Percentiles rank a stretch among this genome's conserved stretches.
Conservation (phyloP, 2,329 filamentous ascomycete species). For the Purpureocillium lavendulum region DNA sequence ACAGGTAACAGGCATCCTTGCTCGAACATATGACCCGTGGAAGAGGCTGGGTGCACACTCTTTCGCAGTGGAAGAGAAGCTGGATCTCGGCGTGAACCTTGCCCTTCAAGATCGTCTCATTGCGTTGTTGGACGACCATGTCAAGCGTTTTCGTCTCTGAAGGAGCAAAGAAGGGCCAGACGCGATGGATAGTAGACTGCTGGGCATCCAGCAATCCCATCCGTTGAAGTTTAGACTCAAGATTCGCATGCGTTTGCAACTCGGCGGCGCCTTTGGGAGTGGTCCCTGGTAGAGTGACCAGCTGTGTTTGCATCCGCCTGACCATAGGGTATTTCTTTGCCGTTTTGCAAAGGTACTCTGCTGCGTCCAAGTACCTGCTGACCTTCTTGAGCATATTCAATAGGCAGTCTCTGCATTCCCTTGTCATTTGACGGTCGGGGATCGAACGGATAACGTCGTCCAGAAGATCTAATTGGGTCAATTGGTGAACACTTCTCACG, state of each 20-base stretch:
- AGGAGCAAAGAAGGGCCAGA: no score
- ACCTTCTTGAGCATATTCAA: constrained; percentile 10
- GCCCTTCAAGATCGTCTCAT: neutral
- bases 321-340: constrained; percentile 5
- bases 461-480: neutral
- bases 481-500: neutral
- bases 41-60: neutral
- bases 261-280: no score
- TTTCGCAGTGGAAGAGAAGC: constrained; percentile 10
- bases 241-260: no score
- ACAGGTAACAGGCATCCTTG: constrained; percentile 13
- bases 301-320: neutral
- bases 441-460: neutral
- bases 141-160: neutral
- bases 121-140: neutral
- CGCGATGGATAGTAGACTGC: no score
- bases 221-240: no score
- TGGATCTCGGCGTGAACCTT: constrained; percentile 15
- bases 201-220: no score
- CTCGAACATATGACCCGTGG: constrained; percentile 12
- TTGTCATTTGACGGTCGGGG: constrained; percentile 1
- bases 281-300: no score
- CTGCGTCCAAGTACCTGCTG: constrained; percentile 8
- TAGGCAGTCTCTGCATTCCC: neutral
- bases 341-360: neutral